phyloP scores from a whole-genome alignment of 1,139 yeast species.

The Saccharomyces pastorianus region DNA sequence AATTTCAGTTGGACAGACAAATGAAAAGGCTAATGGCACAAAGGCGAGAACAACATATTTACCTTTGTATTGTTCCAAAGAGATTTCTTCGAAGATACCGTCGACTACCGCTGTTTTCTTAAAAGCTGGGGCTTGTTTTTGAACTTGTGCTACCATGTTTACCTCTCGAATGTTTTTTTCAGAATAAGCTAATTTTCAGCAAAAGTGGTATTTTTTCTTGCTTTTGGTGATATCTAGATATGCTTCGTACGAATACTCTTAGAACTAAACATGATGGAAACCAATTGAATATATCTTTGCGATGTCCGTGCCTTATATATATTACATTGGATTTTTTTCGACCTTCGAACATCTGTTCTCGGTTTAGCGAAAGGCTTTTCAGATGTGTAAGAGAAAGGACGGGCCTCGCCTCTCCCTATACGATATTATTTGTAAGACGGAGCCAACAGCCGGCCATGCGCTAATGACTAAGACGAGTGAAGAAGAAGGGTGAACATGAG shows the following conservation, averaged over 20 bases:
- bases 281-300: constrained; percentile 1
- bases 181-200: no score
- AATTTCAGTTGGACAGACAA: constrained; percentile 98
- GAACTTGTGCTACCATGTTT: constrained; percentile 77
- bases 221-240: no score
- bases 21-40: constrained; percentile 97
- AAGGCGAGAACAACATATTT: constrained; percentile 95
- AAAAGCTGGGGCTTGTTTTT: constrained; percentile 93
- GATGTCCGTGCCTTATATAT: no score
- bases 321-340: no score
- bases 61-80: constrained; percentile 92
- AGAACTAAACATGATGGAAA: no score
- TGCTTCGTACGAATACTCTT: no score
- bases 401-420: neutral
- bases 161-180: no score
- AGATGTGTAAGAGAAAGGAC: neutral
- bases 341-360: neutral
- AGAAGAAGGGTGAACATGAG: neutral
- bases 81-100: constrained; percentile 89
- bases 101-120: constrained; percentile 93
- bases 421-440: neutral
- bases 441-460: neutral
- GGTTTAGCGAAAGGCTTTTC: neutral
- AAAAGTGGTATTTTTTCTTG: no score
- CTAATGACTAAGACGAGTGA: neutral